Percentiles rank a stretch among this genome's conserved stretches.
Evolutionary conservation across 2,329 filamentous ascomycete species (phyloP).

Genomic region (Aspergillus ruber): DNA sequence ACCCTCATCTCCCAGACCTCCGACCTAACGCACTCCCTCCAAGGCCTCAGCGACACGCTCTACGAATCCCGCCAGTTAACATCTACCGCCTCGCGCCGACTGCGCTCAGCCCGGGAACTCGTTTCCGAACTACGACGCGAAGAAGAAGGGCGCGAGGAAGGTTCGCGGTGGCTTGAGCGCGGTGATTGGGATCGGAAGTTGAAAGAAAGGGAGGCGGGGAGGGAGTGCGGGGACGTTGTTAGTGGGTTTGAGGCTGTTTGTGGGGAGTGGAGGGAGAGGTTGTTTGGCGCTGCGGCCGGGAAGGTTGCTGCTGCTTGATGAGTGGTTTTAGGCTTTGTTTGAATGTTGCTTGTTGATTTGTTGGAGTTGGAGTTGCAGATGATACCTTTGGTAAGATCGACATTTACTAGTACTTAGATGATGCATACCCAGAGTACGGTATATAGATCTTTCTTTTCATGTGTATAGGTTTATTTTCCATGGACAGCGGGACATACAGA

Average conservation of each 20-base stretch:
- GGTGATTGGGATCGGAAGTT: conserved; percentile 79
- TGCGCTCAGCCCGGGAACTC: conserved; percentile 77
- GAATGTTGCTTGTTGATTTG: background rate
- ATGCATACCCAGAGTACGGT: too few relatives aligned
- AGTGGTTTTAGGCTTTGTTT: background rate
- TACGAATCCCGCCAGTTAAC: conserved; percentile 92
- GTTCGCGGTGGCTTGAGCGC: conserved; percentile 70
- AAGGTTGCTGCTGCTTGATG: conserved; percentile 28
- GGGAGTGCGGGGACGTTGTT: conserved; percentile 79
- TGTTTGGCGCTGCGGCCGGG: conserved; percentile 49
- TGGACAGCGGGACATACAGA: too few relatives aligned
- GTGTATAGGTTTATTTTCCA: too few relatives aligned
- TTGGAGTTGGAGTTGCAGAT: background rate
- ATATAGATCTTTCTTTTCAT: too few relatives aligned
- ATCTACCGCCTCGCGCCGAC: conserved; percentile 67
- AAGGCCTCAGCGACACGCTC: conserved; percentile 80
- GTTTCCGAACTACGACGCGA: conserved; percentile 80
- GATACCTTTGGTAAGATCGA: too few relatives aligned
- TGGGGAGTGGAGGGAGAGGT: conserved; percentile 70
- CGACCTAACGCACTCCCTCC: conserved; percentile 72
- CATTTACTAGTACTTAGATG: too few relatives aligned
- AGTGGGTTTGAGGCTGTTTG: conserved; percentile 89
- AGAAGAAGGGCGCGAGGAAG: conserved; percentile 74
- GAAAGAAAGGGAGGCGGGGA: conserved; percentile 70
- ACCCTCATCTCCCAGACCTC: conserved; percentile 64